Evolutionary conservation across 306 rosid species (phyloP), one percentile per base, ranked within the genome.

Genomic region (Castanea mollissima): DNA sequence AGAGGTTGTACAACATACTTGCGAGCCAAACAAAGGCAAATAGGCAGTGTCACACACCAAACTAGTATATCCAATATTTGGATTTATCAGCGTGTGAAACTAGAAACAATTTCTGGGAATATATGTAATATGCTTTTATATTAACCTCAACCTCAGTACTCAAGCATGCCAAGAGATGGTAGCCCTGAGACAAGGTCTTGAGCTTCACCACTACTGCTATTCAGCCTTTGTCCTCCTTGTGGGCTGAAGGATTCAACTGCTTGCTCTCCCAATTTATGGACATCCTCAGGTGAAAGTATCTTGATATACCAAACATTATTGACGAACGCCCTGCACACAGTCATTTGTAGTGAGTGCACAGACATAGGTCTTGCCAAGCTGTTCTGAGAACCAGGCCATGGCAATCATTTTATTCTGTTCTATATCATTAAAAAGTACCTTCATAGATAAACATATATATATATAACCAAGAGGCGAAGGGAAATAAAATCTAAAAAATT

Each of bases 221-320:
- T 87, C 46, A 41, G 46, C 83, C 94, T 87, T 62, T 90, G 89
- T 77, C 87, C 91, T 16, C 79, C 84, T 67, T 83, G 88, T 64
- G 90, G 92, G 85, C 85, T 88, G 38, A 85, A 80, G 75, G 97
- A 73, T 77, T 88, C 96, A 6, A 84, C 82, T 20, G 89, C 88
- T 78, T 84, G 90, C 69, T 87, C 94, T 44, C 97, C 94, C 93
- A 93, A 85, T 82, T 91, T 89, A 81, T 88, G 97, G 69, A 93
- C 81, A 82, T 93, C 97, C 84, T 89, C 90, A 14, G 94, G 97
- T 49, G 97, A 91, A 56, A 93, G 97, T 85, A 91, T 93, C 83
- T 91, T 93, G 88, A 93, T 93, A 71, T 87, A 91, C 97, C 97
- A 91, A 68, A 93, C 97, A 52, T 91, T 93, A 77, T 91, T 93